Evolutionary conservation across 1,139 yeast species (phyloP).

Genomic region (Debaryomyces udenii): DNA sequence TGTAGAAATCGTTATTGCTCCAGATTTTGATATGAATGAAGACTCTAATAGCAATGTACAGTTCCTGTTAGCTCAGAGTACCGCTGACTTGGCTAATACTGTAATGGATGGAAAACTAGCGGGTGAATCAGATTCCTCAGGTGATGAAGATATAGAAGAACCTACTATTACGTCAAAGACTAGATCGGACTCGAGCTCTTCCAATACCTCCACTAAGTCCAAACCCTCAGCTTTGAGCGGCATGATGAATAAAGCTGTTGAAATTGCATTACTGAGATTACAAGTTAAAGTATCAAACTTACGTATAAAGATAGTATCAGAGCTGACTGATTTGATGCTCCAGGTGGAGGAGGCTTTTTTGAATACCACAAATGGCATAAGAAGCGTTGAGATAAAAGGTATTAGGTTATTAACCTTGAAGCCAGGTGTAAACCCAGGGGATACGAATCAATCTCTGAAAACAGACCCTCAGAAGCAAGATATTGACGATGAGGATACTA

Average conservation of each 20-base stretch:
- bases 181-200: conserved; percentile 13
- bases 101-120: conserved; percentile 42
- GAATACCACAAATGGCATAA: conserved; percentile 49
- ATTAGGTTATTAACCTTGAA: conserved; percentile 38
- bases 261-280: conserved; percentile 67
- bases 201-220: conserved; percentile 16
- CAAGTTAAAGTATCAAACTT: conserved; percentile 50
- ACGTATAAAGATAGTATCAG: conserved; percentile 53
- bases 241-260: conserved; percentile 66
- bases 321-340: conserved; percentile 47
- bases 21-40: conserved; percentile 37
- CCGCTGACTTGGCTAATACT: conserved; percentile 65
- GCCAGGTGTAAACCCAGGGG: conserved; percentile 42
- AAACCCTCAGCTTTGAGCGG: conserved; percentile 49
- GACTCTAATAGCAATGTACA: conserved; percentile 37
- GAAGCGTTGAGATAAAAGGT: conserved; percentile 45
- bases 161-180: conserved; percentile 9
- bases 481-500: conserved; percentile 14
- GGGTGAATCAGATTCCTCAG: conserved; percentile 17
- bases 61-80: conserved; percentile 60
- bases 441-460: conserved; percentile 17
- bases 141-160: conserved; percentile 17
- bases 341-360: conserved; percentile 44
- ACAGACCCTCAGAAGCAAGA: conserved; percentile 17
- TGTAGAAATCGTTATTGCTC: conserved; percentile 59